Evolutionary conservation across 176 grass and related monocot species (phyloP).

Genomic region (Eleusine indica): DNA sequence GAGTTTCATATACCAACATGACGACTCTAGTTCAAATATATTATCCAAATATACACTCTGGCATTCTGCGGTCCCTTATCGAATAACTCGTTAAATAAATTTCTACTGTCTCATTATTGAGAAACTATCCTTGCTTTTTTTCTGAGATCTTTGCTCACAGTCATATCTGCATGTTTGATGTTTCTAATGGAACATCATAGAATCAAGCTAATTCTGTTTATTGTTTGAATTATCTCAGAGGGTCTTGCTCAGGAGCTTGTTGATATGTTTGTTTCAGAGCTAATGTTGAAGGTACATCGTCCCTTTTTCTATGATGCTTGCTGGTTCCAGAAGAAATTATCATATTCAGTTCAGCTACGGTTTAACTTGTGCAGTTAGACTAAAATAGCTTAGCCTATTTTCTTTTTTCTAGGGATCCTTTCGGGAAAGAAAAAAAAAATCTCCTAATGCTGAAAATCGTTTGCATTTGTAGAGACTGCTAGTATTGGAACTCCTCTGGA

Average conservation of each 20-base stretch:
- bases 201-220: slow-evolving; percentile 14
- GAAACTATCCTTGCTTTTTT: neutral
- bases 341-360: slow-evolving; percentile 8
- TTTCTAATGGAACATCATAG: slow-evolving; percentile 11
- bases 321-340: neutral
- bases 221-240: slow-evolving; percentile 58
- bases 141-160: neutral
- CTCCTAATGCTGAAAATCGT: slow-evolving; percentile 27
- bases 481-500: slow-evolving; percentile 56
- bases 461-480: slow-evolving; percentile 66
- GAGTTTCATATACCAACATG: slow-evolving; percentile 1
- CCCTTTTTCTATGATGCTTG: slow-evolving; percentile 18
- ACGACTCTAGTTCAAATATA: slow-evolving; percentile 12
- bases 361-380: slow-evolving; percentile 24
- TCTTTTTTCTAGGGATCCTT: neutral
- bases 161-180: neutral
- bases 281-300: slow-evolving; percentile 70
- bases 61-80: neutral
- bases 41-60: slow-evolving; percentile 2
- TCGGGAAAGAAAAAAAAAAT: neutral
- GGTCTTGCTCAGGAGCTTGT: slow-evolving; percentile 68
- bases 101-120: slow-evolving; percentile 22
- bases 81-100: slow-evolving; percentile 17
- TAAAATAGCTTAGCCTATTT: slow-evolving; percentile 11
- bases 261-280: slow-evolving; percentile 78